Evolutionary conservation across 1,284 basidiomycete species (phyloP), one percentile per base, ranked within the genome.

Genomic region (Hortiboletus rubellus): DNA sequence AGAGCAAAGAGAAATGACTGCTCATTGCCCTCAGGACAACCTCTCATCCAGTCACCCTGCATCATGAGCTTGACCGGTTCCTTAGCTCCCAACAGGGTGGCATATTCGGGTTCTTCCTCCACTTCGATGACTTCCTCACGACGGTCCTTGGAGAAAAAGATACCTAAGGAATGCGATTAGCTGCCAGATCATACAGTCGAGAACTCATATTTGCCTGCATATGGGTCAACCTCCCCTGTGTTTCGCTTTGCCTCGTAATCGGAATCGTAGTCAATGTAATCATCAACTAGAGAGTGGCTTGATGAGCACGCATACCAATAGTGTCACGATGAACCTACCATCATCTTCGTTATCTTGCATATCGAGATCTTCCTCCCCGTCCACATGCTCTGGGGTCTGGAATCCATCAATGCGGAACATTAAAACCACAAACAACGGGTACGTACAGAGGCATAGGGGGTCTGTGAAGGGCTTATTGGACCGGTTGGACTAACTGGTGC

Each of bases 41-140:
- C 94, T 70, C 91, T 93, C 94, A 96, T 96, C 93, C 93, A 96
- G 68, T 93, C 87, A n/a, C 90, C 90, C 71, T 91, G 89, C 24
- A 87, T 87, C 82, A 96, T 84, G 41, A 94, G 74, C 57, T 83
- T 83, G 27, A 88, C 78, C 17, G 73, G 72, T 59, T 82, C 79
- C 48, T 72, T 73, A 15, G 69, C 71, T 45, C 76, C 82, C 4
- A 77, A 72, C 27, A 89, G 68, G 36, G 70, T 60, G 37, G 79
- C 75, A 5, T 76, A 71, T 69, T 91, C 88, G 8, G 88, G 80
- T 54, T 87, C 82, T 71, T 94, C 90, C 67, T 94, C 85, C 3
- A 92, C 82, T 75, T 96, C 91, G 49, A 94, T 89, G 41, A 94
- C 86, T 72, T 91, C 87, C 73, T 95, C 91, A 33, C 84, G 81